These are phyloP conservation scores for Reticulascus tulasneorum DNA, from an alignment of 2,329 filamentous ascomycete genomes.

Conservation along the genomic window DNA sequence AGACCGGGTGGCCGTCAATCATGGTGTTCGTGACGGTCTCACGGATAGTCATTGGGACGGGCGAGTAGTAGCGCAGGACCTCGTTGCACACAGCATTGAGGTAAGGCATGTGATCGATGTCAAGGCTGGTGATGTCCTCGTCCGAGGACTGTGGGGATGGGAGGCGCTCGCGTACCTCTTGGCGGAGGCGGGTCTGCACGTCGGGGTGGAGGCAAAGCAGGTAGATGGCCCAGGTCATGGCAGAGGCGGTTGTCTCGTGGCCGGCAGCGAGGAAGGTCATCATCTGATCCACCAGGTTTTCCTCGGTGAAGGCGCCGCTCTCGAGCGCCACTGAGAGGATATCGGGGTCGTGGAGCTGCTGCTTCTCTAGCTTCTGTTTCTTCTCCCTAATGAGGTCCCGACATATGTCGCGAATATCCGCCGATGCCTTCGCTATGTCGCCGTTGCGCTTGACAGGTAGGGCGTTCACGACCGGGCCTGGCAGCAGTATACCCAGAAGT, in stretches of 20 bases:
- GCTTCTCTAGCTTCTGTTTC: constrained; percentile 47
- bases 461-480: constrained; percentile 53
- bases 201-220: constrained; percentile 62
- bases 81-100: constrained; percentile 77
- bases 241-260: constrained; percentile 74
- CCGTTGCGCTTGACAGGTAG: constrained; percentile 70
- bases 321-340: constrained; percentile 78
- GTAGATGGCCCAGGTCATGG: constrained; percentile 73
- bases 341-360: constrained; percentile 56
- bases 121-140: constrained; percentile 43
- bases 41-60: constrained; percentile 69
- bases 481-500: constrained; percentile 59
- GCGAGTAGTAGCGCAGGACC: constrained; percentile 67
- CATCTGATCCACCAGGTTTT: constrained; percentile 79
- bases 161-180: constrained; percentile 61
- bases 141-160: constrained; percentile 39
- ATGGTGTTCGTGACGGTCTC: constrained; percentile 60
- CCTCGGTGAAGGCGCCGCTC: constrained; percentile 71
- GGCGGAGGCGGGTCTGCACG: constrained; percentile 62
- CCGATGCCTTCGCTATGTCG: constrained; percentile 53
- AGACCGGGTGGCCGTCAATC: constrained; percentile 62
- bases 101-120: constrained; percentile 73
- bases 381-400: constrained; percentile 68
- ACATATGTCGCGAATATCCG: constrained; percentile 62
- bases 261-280: constrained; percentile 86